Percentiles rank a stretch among this genome's conserved stretches.
Conservation (phyloP, 306 rosid genomes). For the Fragaria ananassa region DNA sequence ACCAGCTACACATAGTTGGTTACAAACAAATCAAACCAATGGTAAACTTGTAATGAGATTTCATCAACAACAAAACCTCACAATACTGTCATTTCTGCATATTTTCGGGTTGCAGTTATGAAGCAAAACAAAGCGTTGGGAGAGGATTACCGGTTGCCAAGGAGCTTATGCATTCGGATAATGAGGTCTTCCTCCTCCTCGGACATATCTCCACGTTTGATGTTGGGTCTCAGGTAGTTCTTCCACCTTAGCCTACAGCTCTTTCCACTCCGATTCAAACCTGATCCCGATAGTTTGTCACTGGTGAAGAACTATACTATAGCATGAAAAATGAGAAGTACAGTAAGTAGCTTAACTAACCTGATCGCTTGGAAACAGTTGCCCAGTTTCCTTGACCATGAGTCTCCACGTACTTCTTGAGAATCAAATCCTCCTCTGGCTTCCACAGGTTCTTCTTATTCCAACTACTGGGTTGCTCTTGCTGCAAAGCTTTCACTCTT, state of each 20-base stretch:
- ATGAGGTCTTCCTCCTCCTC: conserved; percentile 67
- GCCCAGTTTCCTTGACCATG: conserved; percentile 78
- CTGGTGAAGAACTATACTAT: neutral
- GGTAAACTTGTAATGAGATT: neutral
- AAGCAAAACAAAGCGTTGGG: neutral
- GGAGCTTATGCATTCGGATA: conserved; percentile 64
- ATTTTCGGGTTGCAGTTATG: neutral
- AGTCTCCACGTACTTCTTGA: conserved; percentile 52
- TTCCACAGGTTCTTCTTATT: conserved; percentile 57
- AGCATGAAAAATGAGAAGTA: neutral
- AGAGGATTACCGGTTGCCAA: conserved; percentile 48
- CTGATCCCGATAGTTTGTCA: conserved; percentile 17
- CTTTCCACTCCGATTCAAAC: conserved; percentile 61
- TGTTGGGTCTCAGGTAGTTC: conserved; percentile 61
- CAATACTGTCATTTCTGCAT: neutral
- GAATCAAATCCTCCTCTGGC: conserved; percentile 64
- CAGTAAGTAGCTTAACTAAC: conserved; percentile 16
- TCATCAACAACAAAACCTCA: neutral
- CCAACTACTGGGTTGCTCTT: neutral
- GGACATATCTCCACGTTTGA: conserved; percentile 64
- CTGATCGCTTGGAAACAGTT: conserved; percentile 51
- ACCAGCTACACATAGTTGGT: conserved; percentile 39
- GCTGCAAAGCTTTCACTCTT: conserved; percentile 32
- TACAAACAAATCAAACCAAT: neutral
- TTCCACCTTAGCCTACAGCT: conserved; percentile 77